These are phyloP conservation scores for Physocladia obscura DNA, from an alignment of 192 early-diverging fungal genomes.

Conservation along the genomic window DNA sequence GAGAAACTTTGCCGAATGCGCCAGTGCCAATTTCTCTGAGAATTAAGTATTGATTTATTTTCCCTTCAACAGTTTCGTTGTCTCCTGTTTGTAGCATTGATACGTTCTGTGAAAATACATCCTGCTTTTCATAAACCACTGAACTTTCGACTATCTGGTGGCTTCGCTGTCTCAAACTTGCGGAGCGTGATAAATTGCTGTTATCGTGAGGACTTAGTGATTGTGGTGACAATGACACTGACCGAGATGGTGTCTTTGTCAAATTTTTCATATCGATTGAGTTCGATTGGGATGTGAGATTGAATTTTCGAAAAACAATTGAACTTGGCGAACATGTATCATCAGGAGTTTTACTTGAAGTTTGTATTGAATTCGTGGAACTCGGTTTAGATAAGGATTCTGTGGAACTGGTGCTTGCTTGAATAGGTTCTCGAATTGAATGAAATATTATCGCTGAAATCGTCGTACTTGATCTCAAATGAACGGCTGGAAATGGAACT, in stretches of 20 bases:
- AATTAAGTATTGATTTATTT: constrained; percentile 62
- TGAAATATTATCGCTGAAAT: too few relatives aligned
- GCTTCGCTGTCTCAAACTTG: background rate
- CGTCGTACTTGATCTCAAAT: too few relatives aligned
- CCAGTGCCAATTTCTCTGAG: constrained; percentile 55
- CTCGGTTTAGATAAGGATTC: too few relatives aligned
- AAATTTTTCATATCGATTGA: background rate
- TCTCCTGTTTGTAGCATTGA: background rate
- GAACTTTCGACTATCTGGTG: constrained; percentile 21
- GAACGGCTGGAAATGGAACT: too few relatives aligned
- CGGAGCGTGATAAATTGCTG: background rate
- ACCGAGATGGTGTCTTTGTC: background rate
- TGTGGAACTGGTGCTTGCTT: too few relatives aligned
- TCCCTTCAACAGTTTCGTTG: constrained; percentile 44
- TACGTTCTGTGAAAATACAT: background rate
- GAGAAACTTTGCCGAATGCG: constrained; percentile 51
- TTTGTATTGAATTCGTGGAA: background rate
- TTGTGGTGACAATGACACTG: background rate
- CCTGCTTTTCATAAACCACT: constrained; percentile 24
- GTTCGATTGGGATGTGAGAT: background rate
- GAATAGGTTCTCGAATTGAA: too few relatives aligned
- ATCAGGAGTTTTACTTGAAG: background rate
- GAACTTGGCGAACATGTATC: background rate
- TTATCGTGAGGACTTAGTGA: background rate
- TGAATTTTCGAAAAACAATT: background rate